Conservation (phyloP, 2,329 filamentous ascomycete genomes). For the Colletotrichum chrysophilum region DNA sequence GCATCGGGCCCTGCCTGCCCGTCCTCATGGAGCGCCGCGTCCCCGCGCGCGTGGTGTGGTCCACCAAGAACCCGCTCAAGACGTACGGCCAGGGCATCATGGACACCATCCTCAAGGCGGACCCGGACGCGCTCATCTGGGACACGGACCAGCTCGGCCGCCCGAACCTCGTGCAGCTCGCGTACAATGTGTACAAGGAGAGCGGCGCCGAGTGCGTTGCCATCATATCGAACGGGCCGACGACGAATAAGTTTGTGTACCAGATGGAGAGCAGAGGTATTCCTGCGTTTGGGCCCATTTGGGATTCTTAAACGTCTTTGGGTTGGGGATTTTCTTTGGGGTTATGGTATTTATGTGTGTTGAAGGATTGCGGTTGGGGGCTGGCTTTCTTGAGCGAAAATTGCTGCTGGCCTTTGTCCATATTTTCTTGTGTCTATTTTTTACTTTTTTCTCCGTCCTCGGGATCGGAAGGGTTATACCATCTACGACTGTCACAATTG, state of each 20-base stretch:
- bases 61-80: conserved; percentile 62
- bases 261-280: conserved; percentile 70
- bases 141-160: conserved; percentile 67
- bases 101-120: conserved; percentile 59
- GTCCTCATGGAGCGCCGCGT: conserved; percentile 56
- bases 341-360: background rate
- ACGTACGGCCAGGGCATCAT: conserved; percentile 68
- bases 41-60: conserved; percentile 71
- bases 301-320: conserved; percentile 53
- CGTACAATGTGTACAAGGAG: conserved; percentile 58
- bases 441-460: background rate
- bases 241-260: conserved; percentile 73
- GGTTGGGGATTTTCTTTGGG: background rate
- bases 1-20: conserved; percentile 72
- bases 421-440: background rate
- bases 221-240: conserved; percentile 72
- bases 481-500: background rate
- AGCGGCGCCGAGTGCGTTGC: conserved; percentile 73
- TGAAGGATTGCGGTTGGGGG: background rate
- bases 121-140: conserved; percentile 69
- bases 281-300: conserved; percentile 75
- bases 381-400: background rate
- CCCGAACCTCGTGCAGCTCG: conserved; percentile 57
- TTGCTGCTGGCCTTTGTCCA: background rate
- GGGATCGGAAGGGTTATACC: background rate